Conservation (phyloP, 1,139 yeast genomes). For the Blastobotrys illinoisensis region DNA sequence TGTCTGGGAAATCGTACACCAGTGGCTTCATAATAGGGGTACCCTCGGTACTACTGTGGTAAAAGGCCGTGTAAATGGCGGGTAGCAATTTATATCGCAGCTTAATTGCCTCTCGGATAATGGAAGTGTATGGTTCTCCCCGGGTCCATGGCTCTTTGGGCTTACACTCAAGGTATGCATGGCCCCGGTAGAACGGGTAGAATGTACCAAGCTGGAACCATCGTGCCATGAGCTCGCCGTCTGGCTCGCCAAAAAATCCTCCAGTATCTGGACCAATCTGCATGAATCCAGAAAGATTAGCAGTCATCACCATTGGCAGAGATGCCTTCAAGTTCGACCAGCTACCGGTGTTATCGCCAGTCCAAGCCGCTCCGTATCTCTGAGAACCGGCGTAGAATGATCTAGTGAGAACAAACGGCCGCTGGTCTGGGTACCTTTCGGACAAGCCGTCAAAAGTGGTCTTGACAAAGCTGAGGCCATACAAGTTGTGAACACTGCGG, state of each 20-base stretch:
- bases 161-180: constrained; percentile 86
- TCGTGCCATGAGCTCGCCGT: constrained; percentile 66
- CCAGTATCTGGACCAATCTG: constrained; percentile 94
- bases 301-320: constrained; percentile 77
- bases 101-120: constrained; percentile 61
- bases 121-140: constrained; percentile 61
- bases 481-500: constrained; percentile 78
- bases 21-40: constrained; percentile 69
- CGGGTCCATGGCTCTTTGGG: constrained; percentile 88
- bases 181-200: constrained; percentile 92
- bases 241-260: constrained; percentile 87
- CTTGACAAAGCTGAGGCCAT: constrained; percentile 72
- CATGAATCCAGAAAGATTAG: constrained; percentile 78
- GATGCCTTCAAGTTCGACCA: constrained; percentile 81
- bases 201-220: constrained; percentile 95
- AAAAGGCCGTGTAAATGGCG: constrained; percentile 67
- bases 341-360: constrained; percentile 86
- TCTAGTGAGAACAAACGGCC: constrained; percentile 84
- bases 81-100: constrained; percentile 73
- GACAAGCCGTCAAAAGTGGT: constrained; percentile 63
- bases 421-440: constrained; percentile 44
- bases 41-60: constrained; percentile 54
- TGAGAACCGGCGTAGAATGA: constrained; percentile 86
- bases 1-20: constrained; percentile 56
- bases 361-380: constrained; percentile 87